phyloP scores from a whole-genome alignment of 2,329 filamentous ascomycete genomes.

The Tolypocladium endophyticum region DNA sequence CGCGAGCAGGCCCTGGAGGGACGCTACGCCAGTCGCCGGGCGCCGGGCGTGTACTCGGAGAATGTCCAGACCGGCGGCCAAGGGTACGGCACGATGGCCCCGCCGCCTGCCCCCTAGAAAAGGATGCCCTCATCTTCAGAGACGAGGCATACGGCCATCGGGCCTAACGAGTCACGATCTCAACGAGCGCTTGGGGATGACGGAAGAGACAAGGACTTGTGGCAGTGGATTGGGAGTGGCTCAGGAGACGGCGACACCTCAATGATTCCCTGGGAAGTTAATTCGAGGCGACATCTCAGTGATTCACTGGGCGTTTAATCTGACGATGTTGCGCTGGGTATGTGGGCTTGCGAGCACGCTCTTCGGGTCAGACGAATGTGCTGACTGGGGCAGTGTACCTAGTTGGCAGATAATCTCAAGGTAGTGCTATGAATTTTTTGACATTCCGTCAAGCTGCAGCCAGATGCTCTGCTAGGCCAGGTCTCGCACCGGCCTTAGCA shows the following conservation, averaged over 20 bases:
- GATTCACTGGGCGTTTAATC: background rate
- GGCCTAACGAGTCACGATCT: background rate
- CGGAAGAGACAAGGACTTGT: background rate
- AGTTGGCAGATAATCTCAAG: background rate
- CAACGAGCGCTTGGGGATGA: background rate
- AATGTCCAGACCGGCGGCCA: conserved; percentile 63
- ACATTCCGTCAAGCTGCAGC: background rate
- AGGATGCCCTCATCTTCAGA: background rate
- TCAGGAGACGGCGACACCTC: background rate
- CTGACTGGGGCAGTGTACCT: too few relatives aligned
- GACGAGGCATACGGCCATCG: background rate
- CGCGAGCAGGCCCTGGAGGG: conserved; percentile 52
- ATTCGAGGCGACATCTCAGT: background rate
- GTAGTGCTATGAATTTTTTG: background rate
- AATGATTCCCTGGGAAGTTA: background rate
- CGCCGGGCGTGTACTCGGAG: conserved; percentile 62
- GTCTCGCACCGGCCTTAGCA: background rate
- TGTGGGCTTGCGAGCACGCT: background rate
- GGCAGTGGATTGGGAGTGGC: background rate
- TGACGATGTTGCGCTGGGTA: background rate
- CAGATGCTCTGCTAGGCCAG: background rate
- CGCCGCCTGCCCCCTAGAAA: conserved; percentile 14
- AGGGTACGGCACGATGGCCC: conserved; percentile 44
- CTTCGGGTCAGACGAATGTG: background rate
- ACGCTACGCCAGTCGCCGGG: conserved; percentile 38